Percentiles rank a stretch among this genome's conserved stretches.
Evolutionary conservation across 2,329 filamentous ascomycete species (phyloP).

Genomic region (Talaromyces sp.): DNA sequence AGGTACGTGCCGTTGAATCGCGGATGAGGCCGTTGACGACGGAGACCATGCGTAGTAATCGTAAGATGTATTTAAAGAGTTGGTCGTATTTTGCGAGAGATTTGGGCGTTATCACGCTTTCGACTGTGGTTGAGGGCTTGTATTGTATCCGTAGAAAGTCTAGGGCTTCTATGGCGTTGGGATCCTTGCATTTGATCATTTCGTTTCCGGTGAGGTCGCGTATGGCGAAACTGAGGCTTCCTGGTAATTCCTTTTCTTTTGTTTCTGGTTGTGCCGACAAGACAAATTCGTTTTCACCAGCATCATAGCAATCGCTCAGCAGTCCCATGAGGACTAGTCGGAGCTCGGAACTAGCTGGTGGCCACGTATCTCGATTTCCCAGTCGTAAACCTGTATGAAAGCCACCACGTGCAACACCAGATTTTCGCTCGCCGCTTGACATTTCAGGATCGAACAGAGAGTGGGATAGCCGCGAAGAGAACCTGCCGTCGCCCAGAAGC

Average conservation of each 20-base stretch:
- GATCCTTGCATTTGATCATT: conserved; percentile 76
- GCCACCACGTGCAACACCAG: conserved; percentile 63
- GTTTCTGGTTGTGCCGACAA: conserved; percentile 9
- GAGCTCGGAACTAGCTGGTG: conserved; percentile 89
- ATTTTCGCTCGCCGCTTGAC: conserved; percentile 68
- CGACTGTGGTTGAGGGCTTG: conserved; percentile 65
- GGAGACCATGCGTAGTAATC: conserved; percentile 72
- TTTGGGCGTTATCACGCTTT: conserved; percentile 65
- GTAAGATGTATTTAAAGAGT: conserved; percentile 74
- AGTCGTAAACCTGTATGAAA: conserved; percentile 76
- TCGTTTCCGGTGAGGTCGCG: conserved; percentile 73
- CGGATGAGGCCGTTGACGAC: conserved; percentile 63
- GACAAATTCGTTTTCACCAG: conserved; percentile 20
- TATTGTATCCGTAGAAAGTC: conserved; percentile 90
- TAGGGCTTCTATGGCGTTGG: conserved; percentile 77
- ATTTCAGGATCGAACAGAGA: conserved; percentile 81
- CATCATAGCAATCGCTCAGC: conserved; percentile 66
- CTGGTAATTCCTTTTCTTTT: conserved; percentile 50
- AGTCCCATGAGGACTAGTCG: conserved; percentile 82
- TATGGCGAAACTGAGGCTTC: conserved; percentile 74
- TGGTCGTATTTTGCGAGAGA: conserved; percentile 76
- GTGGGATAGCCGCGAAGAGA: conserved; percentile 71
- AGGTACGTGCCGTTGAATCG: conserved; percentile 44
- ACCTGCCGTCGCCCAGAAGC: conserved; percentile 77
- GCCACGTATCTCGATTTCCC: conserved; percentile 78